Evolutionary conservation across 306 rosid genomes (phyloP), one percentile per base, ranked within the genome.

Genomic region (Spatholobus suberectus): DNA sequence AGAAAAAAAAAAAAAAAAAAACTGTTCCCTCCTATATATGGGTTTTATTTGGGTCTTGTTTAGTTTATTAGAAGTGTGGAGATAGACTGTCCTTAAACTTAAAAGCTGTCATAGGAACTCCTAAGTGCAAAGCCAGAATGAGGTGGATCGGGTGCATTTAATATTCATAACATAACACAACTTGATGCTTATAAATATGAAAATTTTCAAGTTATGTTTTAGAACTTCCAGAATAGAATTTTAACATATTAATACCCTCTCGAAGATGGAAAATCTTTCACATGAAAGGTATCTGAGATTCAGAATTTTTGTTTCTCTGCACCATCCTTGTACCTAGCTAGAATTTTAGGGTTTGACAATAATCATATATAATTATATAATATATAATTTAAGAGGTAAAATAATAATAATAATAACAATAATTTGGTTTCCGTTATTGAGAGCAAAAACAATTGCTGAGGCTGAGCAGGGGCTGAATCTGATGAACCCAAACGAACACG

Each of bases 291-390:
- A 72, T 78, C 29, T 57, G 61, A 78, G 79, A 68, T 8, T 38
- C 65, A 69, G 76, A 74, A 78, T 71, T 74, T 78, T 65, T 46
- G 70, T 52, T 55, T 55, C 69, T 55, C 43, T 57, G 43, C 41
- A 58, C 47, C 68, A 75, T 81, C 72, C 75, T 61, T 79, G 67
- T 55, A 41, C 23, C 51, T 41, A 59, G 74, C 51, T 41, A 59
- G 74, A 68, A 73, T 74, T 80, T 32, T 86, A 89, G 91, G 88
- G 90, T 80, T 82, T 82, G 85, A 76, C 87, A 8, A 12, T 12
- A 26, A 59, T 59, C 37, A 59, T 67, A 75, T 9, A n/a, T n/a
- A n/a, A n/a, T n/a, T n/a, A n/a, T n/a, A n/a, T n/a, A n/a, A n/a
- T n/a, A 21, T 29, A 70, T n/a, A 58, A 71, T 63, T 72, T 34